Base-by-base conservation (phyloP, 805 yeast species). In the Wickerhamomyces hampshirensis region DNA sequence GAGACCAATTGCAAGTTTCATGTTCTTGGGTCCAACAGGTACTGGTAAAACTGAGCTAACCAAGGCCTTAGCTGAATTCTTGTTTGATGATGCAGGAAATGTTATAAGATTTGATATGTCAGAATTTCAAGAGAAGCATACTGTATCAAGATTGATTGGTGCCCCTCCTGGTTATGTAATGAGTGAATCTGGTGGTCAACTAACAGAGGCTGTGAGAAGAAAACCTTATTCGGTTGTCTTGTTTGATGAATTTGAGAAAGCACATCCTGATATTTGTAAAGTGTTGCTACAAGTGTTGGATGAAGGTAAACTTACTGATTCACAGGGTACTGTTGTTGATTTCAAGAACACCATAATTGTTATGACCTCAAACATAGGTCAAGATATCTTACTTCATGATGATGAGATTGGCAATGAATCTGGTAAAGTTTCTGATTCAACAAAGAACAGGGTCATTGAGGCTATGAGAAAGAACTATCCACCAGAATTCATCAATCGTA, bases 141-240 rank as follows among this genome's bases (percentile, higher is more conserved):
- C 95, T 0, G 80, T 93, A 6, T 82, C 96, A 30, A 75, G 97
- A 44, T 71, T 91, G 44, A 88, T 91, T 50, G 98, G 98, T 34
- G 93, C 98, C 1, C 98, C 98, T 5, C 98, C 98, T 21, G 97
- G 98, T 6, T 91, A 91, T 58, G 96, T 91, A 16, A 93, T 96
- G 36, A 89, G 88, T 63, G 98, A 91, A 55, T 67, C 75, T 27
- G 84, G 88, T 56, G 98, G 98, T 34, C 98, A 93, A 61, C 69
- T 93, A 45, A 93, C 98, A 1, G 98, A 93, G 60, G 95, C 96
- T 5, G 94, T 93, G 8, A 75, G 96, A 56, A 75, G 98, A 52
- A 89, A 88, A 54, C 98, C 98, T 7, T 91, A 91, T 50, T 73
- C 97, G 1, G 96, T 91, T 18, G 83, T 91, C 2, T 64, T 91